phyloP scores from a whole-genome alignment of 352 stramenopile species.

The Globisporangium nodosum region DNA sequence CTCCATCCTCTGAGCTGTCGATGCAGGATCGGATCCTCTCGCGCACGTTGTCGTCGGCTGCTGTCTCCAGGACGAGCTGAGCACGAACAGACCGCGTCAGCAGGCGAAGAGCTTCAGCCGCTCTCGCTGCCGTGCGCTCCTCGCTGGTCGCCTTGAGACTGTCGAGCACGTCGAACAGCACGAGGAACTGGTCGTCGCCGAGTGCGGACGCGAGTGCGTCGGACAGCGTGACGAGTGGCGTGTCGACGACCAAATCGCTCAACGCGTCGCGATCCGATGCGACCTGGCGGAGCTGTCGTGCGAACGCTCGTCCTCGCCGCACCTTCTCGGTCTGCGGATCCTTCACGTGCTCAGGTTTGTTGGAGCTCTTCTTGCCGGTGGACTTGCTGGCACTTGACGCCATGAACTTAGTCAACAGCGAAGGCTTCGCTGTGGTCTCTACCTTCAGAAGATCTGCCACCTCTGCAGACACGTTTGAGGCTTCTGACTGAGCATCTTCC shows the following conservation, averaged over 20 bases:
- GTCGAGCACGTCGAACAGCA: conserved; percentile 7
- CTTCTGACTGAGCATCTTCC: too few species aligned
- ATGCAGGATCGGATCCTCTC: too few species aligned
- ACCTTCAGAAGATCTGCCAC: too few species aligned
- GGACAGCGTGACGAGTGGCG: background rate
- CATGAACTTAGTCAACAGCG: background rate
- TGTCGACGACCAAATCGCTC: conserved; percentile 5
- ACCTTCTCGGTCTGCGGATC: conserved; percentile 5
- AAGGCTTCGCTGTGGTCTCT: too few species aligned
- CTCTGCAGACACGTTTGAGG: too few species aligned
- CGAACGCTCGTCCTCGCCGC: conserved; percentile 7
- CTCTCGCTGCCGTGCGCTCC: background rate
- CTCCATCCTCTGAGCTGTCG: too few species aligned
- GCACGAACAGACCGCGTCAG: background rate
- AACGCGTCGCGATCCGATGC: conserved; percentile 1
- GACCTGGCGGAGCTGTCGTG: conserved; percentile 2
- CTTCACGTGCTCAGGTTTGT: background rate
- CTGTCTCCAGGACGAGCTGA: too few species aligned
- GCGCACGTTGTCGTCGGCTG: too few species aligned
- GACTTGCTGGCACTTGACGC: background rate
- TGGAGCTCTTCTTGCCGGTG: too few species aligned
- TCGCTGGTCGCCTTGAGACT: background rate
- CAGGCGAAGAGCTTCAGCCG: background rate
- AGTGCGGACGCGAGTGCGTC: conserved; percentile 7
- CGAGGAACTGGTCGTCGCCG: conserved; percentile 10